A percentile compares a stretch with the other conserved stretches of the same genome.
These are phyloP conservation scores for Pseudogymnoascus sp. DNA, from an alignment of 2,329 filamentous ascomycete species.

Conservation along the genomic window DNA sequence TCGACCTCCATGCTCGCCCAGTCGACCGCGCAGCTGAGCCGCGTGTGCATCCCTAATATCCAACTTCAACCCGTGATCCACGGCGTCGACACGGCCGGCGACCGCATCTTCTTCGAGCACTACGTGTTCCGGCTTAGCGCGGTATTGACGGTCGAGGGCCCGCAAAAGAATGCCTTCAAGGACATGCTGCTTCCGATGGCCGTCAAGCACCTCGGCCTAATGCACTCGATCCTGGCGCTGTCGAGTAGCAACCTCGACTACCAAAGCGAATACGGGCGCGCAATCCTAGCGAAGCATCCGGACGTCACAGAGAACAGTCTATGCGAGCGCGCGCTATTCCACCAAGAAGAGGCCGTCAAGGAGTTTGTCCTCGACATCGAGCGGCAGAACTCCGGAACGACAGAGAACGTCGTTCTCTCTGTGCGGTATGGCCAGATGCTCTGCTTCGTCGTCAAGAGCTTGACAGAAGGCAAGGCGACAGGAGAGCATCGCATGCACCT, in stretches of 20 bases:
- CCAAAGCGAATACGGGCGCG: slow-evolving; percentile 22
- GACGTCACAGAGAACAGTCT: slow-evolving; percentile 39
- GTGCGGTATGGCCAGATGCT: slow-evolving; percentile 56
- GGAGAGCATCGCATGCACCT: slow-evolving; percentile 77
- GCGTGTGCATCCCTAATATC: slow-evolving; percentile 42
- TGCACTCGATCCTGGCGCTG: slow-evolving; percentile 82
- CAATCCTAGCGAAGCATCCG: slow-evolving; percentile 42
- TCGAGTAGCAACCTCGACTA: slow-evolving; percentile 9
- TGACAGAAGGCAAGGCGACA: slow-evolving; percentile 45
- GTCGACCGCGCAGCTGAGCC: slow-evolving; percentile 40
- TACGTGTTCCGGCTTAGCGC: slow-evolving; percentile 73
- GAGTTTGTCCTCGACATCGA: slow-evolving; percentile 41
- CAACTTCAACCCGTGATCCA: slow-evolving; percentile 62
- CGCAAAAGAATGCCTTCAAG: slow-evolving; percentile 71
- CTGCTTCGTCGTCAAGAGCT: slow-evolving; percentile 49
- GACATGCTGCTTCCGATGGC: slow-evolving; percentile 77
- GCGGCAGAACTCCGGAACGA: slow-evolving; percentile 34
- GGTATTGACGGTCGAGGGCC: slow-evolving; percentile 72
- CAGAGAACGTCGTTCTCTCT: slow-evolving; percentile 39
- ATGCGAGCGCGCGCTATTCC: slow-evolving; percentile 43
- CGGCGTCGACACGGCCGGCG: slow-evolving; percentile 71
- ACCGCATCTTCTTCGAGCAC: slow-evolving; percentile 73
- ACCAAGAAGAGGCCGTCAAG: slow-evolving; percentile 46
- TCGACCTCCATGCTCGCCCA: slow-evolving; percentile 21
- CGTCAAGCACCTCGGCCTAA: slow-evolving; percentile 67